phyloP scores from a whole-genome alignment of 345 rosid species.

The Citrus inodora region DNA sequence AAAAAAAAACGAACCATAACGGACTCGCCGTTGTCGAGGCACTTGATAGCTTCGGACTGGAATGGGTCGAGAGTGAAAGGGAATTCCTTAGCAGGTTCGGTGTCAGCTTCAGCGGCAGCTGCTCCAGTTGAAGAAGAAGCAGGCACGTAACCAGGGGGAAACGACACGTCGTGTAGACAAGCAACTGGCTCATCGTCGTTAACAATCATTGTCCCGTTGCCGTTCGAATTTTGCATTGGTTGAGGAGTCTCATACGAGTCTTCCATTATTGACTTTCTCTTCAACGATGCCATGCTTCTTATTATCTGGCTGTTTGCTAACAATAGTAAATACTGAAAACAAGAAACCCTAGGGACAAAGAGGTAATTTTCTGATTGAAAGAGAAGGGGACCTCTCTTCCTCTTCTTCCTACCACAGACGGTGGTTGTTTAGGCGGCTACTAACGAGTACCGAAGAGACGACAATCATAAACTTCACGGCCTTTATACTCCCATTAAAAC shows the following conservation, averaged over 20 bases:
- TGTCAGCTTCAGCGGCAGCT: conserved; percentile 13
- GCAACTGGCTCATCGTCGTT: background rate
- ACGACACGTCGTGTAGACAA: conserved; percentile 16
- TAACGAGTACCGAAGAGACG: background rate
- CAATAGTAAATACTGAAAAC: too few species aligned
- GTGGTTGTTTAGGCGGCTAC: background rate
- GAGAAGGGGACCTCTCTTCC: too few species aligned
- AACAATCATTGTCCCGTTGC: background rate
- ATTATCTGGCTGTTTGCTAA: too few species aligned
- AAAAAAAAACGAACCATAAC: conserved; percentile 49
- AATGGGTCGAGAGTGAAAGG: conserved; percentile 92
- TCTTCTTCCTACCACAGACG: background rate
- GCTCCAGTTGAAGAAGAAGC: background rate
- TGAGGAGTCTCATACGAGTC: background rate
- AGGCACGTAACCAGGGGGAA: conserved; percentile 7
- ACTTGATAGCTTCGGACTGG: conserved; percentile 91
- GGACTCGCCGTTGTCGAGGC: conserved; percentile 82
- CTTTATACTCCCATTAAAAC: background rate
- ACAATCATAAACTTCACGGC: background rate
- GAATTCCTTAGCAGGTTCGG: conserved; percentile 78
- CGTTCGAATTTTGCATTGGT: background rate
- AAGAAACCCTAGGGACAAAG: background rate
- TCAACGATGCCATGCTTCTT: background rate
- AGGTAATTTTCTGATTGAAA: background rate
- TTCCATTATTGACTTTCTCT: conserved; percentile 9